Evolutionary conservation across 2,329 filamentous ascomycete species (phyloP).

Genomic region (Cytospora mali): DNA sequence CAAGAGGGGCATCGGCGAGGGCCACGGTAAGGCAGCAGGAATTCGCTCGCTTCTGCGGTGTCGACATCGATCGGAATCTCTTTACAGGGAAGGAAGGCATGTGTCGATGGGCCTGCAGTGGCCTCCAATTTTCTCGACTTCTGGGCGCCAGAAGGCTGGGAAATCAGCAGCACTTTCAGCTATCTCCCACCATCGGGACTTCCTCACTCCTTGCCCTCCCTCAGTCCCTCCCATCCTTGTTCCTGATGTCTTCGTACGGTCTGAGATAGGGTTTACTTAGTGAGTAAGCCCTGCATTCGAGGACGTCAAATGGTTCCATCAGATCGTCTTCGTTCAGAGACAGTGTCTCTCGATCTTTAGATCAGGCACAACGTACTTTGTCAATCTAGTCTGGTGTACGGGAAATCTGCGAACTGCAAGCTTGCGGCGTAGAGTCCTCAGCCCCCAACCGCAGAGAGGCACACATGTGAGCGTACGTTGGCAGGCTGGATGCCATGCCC

Average conservation of each 20-base stretch:
- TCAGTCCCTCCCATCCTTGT: slow-evolving; percentile 13
- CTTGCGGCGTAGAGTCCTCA: slow-evolving; percentile 20
- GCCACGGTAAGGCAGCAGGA: slow-evolving; percentile 16
- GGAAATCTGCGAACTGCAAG: slow-evolving; percentile 14
- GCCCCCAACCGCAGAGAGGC: slow-evolving; percentile 13
- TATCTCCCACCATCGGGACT: slow-evolving; percentile 11
- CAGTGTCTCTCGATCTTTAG: not conserved
- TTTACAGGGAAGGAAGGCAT: not conserved
- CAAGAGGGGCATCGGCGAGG: slow-evolving; percentile 5
- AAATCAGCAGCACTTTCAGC: slow-evolving; percentile 12
- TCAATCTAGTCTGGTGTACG: slow-evolving; percentile 1
- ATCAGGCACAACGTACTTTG: not conserved
- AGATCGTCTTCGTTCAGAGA: slow-evolving; percentile 15
- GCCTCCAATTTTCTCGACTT: not conserved
- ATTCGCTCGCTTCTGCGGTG: slow-evolving; percentile 8
- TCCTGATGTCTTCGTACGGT: not conserved
- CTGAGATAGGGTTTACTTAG: not conserved
- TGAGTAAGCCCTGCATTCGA: slow-evolving; percentile 2
- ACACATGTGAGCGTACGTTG: slow-evolving; percentile 4
- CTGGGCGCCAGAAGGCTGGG: slow-evolving; percentile 12
- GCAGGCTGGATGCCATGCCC: not conserved
- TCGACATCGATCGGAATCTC: slow-evolving; percentile 8
- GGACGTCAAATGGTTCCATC: slow-evolving; percentile 14
- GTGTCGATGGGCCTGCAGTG: not conserved
- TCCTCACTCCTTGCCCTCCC: slow-evolving; percentile 3